Evolutionary conservation across 2,329 filamentous ascomycete species (phyloP), one percentile per base, ranked within the genome.

Genomic region (Colletotrichum tropicale): DNA sequence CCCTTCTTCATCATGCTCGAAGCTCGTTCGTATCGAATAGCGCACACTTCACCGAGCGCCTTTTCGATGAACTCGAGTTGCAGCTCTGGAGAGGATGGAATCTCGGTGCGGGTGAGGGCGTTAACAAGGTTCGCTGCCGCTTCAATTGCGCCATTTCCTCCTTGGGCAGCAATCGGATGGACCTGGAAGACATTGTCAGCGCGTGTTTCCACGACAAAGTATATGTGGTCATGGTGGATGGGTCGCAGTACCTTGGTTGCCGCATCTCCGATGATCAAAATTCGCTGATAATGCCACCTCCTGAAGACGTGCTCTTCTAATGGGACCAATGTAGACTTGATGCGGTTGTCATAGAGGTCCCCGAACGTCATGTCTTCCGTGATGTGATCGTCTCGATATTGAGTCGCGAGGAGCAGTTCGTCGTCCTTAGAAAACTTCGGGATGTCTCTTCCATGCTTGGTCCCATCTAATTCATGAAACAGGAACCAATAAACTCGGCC

Each of bases 221-320:
- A 13, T 0, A 12, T 15, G 1, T 6, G 5, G 0, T 56, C 77
- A 48, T 21, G 3, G n/a, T 21, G n/a, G 10, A 21, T 48, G 10
- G 43, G 43, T 48, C 43, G n/a, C n/a, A 48, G 18, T 48, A 83
- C 84, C 81, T 87, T 88, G 75, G 88, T 86, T 7, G 82, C 84
- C 1, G 86, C 81, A 76, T 88, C 86, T 1, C 86, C 86, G 7
- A 88, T 81, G 1, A 82, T 79, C 2, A 87, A 79, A 3, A 86
- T 82, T 12, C 87, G 78, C 13, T 82, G 80, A 38, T 81, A 86
- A 66, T 84, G 81, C 83, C 86, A 87, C 38, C 81, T 80, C 12
- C 82, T 75, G 30, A 85, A 81, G 2, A 85, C 81, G 43, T 83
- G 83, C 74, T 87, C 85, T 64, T 66, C 72, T 12, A 75, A 15